phyloP scores from a whole-genome alignment of 805 yeast species.

The Pichia rugopelliculosa region DNA sequence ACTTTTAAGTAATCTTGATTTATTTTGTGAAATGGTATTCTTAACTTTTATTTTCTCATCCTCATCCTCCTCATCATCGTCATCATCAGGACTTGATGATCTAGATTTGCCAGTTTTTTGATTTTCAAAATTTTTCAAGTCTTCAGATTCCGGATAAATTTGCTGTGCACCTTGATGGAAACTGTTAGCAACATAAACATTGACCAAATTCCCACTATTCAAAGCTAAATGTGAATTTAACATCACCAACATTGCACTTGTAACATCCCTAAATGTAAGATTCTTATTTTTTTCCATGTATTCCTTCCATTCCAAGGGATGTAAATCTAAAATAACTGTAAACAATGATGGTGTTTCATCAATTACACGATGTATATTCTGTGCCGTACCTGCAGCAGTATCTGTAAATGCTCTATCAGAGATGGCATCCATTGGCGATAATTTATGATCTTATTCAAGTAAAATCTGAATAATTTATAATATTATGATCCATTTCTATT shows the following conservation, averaged over 20 bases:
- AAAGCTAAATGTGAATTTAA: conserved; percentile 83
- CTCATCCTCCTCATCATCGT: neutral
- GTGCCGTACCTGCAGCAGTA: conserved; percentile 11
- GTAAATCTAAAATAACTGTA: conserved; percentile 69
- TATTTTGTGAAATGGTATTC: conserved; percentile 3
- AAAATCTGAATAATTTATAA: too few species aligned
- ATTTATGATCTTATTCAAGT: too few species aligned
- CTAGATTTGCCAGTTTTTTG: conserved; percentile 1
- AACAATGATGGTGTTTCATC: conserved; percentile 76
- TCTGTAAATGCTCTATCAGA: conserved; percentile 47
- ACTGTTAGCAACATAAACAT: conserved; percentile 71
- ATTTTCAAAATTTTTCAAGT: conserved; percentile 1
- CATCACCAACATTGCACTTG: conserved; percentile 63
- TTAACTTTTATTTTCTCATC: conserved; percentile 5
- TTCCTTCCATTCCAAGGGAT: conserved; percentile 61
- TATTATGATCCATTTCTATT: too few species aligned
- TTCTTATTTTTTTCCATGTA: conserved; percentile 28
- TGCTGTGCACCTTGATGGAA: conserved; percentile 49
- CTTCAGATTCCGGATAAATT: conserved; percentile 48
- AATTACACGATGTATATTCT: conserved; percentile 19
- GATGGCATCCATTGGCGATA: conserved; percentile 60
- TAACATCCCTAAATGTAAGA: conserved; percentile 48
- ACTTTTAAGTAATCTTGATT: conserved; percentile 31
- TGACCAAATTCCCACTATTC: conserved; percentile 76
- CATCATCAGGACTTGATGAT: neutral